Conservation (phyloP, 371 early-diverging fungal genomes). For the Entomophthora muscae region DNA sequence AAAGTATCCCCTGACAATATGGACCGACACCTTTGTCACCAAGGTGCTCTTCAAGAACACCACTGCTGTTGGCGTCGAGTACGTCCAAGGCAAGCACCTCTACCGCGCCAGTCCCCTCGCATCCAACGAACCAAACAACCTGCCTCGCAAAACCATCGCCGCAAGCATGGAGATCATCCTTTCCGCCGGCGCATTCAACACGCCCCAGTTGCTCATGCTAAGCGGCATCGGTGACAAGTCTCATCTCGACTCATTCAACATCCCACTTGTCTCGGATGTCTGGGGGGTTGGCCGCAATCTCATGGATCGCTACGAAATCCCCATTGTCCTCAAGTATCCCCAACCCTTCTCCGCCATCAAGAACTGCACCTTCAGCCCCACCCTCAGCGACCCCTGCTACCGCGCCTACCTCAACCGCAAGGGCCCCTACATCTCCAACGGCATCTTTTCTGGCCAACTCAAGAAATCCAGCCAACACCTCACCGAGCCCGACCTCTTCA, state of each 20-base stretch:
- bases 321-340: neutral
- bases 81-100: neutral
- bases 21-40: too few species aligned
- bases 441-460: neutral
- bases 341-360: neutral
- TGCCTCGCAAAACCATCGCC: too few species aligned
- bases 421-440: conserved; percentile 2
- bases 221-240: conserved; percentile 12
- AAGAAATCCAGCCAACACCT: neutral
- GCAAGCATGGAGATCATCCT: conserved; percentile 16
- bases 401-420: neutral
- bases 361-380: neutral
- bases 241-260: neutral
- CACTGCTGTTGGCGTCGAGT: conserved; percentile 4
- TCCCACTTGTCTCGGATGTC: neutral
- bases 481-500: neutral
- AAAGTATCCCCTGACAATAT: too few species aligned
- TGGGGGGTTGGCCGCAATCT: conserved; percentile 5
- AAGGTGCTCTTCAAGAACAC: neutral
- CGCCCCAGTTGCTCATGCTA: too few species aligned
- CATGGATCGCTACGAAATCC: too few species aligned
- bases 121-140: too few species aligned
- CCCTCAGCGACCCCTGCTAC: neutral
- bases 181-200: conserved; percentile 14
- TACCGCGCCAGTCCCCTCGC: conserved; percentile 1